Percentiles rank a stretch among this genome's conserved stretches.
Evolutionary conservation across 257 asterid genomes (phyloP).

Genomic region (Solanum habrochaites): DNA sequence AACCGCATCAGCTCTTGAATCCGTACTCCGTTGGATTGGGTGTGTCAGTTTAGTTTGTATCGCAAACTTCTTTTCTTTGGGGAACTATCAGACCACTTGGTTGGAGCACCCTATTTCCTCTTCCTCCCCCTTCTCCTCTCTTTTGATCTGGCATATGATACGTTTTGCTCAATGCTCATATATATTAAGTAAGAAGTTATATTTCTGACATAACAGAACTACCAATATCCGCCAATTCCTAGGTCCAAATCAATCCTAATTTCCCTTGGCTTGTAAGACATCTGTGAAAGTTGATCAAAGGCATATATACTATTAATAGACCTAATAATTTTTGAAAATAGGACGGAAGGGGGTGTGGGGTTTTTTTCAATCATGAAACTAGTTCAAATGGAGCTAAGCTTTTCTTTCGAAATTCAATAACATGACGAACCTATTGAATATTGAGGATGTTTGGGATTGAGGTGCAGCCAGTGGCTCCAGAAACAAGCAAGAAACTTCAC

Average conservation of each 20-base stretch:
- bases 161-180: no score
- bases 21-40: constrained; percentile 95
- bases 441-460: neutral
- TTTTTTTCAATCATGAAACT: neutral
- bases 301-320: neutral
- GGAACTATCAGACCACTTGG: constrained; percentile 77
- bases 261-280: neutral
- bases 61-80: constrained; percentile 89
- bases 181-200: neutral
- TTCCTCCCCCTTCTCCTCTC: constrained; percentile 65
- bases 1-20: constrained; percentile 98
- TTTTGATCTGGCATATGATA: constrained; percentile 82
- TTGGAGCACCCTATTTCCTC: constrained; percentile 30
- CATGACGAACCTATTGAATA: neutral
- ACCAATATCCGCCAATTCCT: neutral
- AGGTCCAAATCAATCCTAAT: neutral
- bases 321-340: neutral
- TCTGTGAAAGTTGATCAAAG: neutral
- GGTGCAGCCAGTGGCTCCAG: neutral
- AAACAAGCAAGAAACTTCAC: neutral
- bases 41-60: constrained; percentile 91
- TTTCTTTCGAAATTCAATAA: neutral
- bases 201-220: neutral
- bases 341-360: neutral
- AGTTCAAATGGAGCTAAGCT: neutral